These are phyloP conservation scores for Mrakia blollopis DNA, from an alignment of 768 basidiomycete species.

Conservation along the genomic window DNA sequence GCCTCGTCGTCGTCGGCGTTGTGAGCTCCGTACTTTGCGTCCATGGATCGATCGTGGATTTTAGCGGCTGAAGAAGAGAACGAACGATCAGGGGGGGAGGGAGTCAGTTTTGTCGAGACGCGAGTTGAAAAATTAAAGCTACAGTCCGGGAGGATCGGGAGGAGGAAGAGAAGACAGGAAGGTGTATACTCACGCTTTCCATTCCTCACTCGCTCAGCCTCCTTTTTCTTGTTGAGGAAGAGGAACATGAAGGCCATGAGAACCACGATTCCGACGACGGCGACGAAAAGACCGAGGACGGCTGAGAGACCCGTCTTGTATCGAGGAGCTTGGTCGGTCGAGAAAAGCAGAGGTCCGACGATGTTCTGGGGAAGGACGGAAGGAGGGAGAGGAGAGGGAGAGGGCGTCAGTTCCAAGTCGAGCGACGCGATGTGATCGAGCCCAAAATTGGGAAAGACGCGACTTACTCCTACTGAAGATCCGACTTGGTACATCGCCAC, in stretches of 20 bases:
- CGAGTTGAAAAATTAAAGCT: too few species aligned
- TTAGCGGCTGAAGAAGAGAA: slow-evolving; percentile 32
- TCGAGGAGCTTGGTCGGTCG: slow-evolving; percentile 34
- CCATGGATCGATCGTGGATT: slow-evolving; percentile 47
- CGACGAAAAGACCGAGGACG: slow-evolving; percentile 47
- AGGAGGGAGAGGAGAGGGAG: background rate
- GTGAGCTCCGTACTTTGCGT: slow-evolving; percentile 33
- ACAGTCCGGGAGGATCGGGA: too few species aligned
- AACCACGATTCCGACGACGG: slow-evolving; percentile 45
- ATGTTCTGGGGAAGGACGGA: slow-evolving; percentile 34
- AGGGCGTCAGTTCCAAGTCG: slow-evolving; percentile 10
- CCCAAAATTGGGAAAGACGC: too few species aligned
- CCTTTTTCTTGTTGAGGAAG: slow-evolving; percentile 48
- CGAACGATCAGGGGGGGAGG: too few species aligned
- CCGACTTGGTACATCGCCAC: slow-evolving; percentile 34
- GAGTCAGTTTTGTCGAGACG: background rate
- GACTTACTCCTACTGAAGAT: slow-evolving; percentile 34
- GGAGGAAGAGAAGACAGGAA: slow-evolving; percentile 36
- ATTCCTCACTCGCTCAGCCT: slow-evolving; percentile 42
- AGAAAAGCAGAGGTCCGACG: slow-evolving; percentile 35
- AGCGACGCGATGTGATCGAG: slow-evolving; percentile 23
- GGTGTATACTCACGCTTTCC: slow-evolving; percentile 46
- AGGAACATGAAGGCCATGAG: slow-evolving; percentile 47
- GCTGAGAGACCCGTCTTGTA: slow-evolving; percentile 48
- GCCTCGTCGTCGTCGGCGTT: slow-evolving; percentile 30